Evolutionary conservation across 768 basidiomycete genomes (phyloP).

Genomic region (Rhodotorula babjevae): DNA sequence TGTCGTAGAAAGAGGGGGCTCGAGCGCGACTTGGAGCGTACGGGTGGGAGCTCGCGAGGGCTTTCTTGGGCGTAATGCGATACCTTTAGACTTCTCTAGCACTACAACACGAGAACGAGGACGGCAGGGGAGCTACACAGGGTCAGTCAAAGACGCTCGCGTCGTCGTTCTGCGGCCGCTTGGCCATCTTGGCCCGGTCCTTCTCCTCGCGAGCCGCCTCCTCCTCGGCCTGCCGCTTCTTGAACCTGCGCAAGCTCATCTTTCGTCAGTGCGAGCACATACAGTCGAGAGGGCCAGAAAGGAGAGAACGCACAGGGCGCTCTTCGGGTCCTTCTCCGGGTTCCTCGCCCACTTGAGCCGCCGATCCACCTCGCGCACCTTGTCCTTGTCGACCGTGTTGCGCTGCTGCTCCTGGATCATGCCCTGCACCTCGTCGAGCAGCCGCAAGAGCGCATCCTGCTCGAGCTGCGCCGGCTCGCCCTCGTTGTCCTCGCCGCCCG

Average conservation of each 20-base stretch:
- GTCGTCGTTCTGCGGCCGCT: slow-evolving; percentile 15
- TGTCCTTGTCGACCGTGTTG: slow-evolving; percentile 67
- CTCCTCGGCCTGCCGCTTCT: slow-evolving; percentile 46
- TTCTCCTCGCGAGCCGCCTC: slow-evolving; percentile 44
- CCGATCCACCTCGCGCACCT: slow-evolving; percentile 82
- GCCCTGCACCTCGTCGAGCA: slow-evolving; percentile 51
- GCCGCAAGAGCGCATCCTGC: slow-evolving; percentile 32
- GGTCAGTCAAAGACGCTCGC: slow-evolving; percentile 31
- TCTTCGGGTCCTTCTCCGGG: slow-evolving; percentile 91
- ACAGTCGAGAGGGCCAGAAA: background rate
- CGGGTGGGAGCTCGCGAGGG: too few relatives aligned
- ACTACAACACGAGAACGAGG: background rate
- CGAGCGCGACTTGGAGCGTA: too few relatives aligned
- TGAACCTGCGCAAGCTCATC: slow-evolving; percentile 41
- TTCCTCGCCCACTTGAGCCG: slow-evolving; percentile 84
- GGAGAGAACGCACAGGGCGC: slow-evolving; percentile 48
- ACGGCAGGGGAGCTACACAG: background rate
- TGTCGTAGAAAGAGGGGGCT: too few relatives aligned
- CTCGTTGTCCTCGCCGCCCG: background rate
- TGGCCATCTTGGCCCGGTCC: slow-evolving; percentile 39
- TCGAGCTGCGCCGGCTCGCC: slow-evolving; percentile 19
- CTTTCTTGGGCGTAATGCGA: background rate
- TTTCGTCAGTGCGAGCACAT: background rate
- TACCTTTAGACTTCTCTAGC: background rate
- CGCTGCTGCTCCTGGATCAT: slow-evolving; percentile 57